Percentiles rank a stretch among this genome's conserved stretches.
Conservation (phyloP, 208 protist genomes). For the Endotrypanum monterogeii region DNA sequence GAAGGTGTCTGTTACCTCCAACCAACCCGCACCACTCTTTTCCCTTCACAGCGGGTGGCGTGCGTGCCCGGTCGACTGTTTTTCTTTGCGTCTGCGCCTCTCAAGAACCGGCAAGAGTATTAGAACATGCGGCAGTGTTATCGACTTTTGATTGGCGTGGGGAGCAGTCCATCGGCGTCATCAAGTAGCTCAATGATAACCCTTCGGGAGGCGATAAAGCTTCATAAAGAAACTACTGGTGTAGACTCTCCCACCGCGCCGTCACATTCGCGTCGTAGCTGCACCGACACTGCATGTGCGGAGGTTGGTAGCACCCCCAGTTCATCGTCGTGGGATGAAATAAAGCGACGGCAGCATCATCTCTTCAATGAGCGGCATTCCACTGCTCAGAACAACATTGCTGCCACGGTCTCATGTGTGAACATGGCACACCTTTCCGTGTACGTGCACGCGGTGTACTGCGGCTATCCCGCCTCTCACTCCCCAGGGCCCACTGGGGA, state of each 20-base stretch:
- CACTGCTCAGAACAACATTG: conserved; percentile 5
- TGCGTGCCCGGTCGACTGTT: not conserved
- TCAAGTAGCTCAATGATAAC: not conserved
- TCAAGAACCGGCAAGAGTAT: not conserved
- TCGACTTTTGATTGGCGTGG: not conserved
- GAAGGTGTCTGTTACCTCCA: no score
- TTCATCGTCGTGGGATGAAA: conserved; percentile 5
- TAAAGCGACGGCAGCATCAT: conserved; percentile 12
- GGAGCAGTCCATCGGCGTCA: not conserved
- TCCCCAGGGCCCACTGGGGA: not conserved
- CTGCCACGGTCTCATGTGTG: conserved; percentile 4
- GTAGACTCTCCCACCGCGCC: conserved; percentile 2
- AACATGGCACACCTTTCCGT: conserved; percentile 64
- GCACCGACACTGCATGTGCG: conserved; percentile 2
- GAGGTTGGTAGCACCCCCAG: not conserved
- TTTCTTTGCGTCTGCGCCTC: not conserved
- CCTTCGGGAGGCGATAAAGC: conserved; percentile 16
- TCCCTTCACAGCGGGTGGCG: not conserved
- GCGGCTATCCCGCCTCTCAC: conserved; percentile 33
- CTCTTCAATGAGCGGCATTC: conserved; percentile 24
- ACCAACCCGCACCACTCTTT: not conserved
- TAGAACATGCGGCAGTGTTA: not conserved
- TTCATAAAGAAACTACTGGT: not conserved
- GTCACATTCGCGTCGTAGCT: conserved; percentile 2
- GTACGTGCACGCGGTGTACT: conserved; percentile 41